Evolutionary conservation across 2,329 filamentous ascomycete species (phyloP), one percentile per base, ranked within the genome.

Genomic region (Huntiella omanensis): DNA sequence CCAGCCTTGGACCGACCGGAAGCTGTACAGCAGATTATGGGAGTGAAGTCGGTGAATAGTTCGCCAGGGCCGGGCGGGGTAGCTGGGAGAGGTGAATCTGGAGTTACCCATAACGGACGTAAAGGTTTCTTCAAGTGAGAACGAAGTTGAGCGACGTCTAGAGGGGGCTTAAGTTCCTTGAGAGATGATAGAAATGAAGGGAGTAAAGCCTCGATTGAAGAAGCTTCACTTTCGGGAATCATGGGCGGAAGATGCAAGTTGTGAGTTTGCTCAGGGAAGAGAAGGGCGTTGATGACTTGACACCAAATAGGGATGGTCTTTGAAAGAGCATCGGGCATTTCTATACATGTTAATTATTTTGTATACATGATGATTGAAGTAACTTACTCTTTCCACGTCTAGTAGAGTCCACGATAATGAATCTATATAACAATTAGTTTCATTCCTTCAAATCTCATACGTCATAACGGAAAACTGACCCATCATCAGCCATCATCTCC

Each of bases 231-330:
- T 40, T 65, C 65, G 3, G 81, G 77, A 10, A 93, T 75, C 22
- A 80, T 74, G 1, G 79, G 75, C 1, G 86, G 83, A 4, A 83
- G 80, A 55, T 77, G 71, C 5, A 96, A 68, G 1, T 60, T 54
- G 55, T 79, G 67, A 2, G 53, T 58, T 6, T 58, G 51, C 15
- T 67, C 62, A 0, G 82, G 80, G 58, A 94, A 93, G 4, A 96
- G 64, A 3, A 76, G 66, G 40, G 72, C 69, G 61, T 96, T 96
- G 55, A 95, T 62, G 13, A 95, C 83, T 51, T 80, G 75, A 60
- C 83, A 87, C 91, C 91, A 98, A 51, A 94, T 83, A 2, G 91
- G 88, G 19, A 96, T 69, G 0, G 91, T 96, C 61, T 94, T 95
- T 55, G 82, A 85, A 13, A 98, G 70, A 12, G 91, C 87, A 63